Conservation (phyloP, 257 asterid genomes). For the Linderniella brevidens region DNA sequence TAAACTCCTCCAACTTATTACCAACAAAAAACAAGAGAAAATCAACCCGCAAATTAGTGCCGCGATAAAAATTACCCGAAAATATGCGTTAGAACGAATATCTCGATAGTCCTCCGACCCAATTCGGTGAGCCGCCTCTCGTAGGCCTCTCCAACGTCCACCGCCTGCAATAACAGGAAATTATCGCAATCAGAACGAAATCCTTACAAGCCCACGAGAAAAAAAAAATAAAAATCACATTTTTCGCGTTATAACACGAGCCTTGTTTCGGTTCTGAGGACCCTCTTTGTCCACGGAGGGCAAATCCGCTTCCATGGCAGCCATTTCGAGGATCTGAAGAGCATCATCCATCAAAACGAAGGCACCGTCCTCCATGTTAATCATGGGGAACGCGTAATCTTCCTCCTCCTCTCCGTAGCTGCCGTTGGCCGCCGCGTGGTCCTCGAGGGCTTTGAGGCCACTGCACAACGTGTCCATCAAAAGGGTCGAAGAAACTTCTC, state of each 20-base stretch:
- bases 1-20: neutral
- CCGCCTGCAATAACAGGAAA: slow-evolving; percentile 32
- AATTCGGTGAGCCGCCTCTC: slow-evolving; percentile 67
- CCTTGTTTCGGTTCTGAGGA: slow-evolving; percentile 92
- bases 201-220: no score
- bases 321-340: slow-evolving; percentile 65
- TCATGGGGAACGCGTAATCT: slow-evolving; percentile 44
- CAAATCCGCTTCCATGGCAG: slow-evolving; percentile 73
- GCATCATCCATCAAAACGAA: slow-evolving; percentile 81
- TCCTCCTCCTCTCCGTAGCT: slow-evolving; percentile 33
- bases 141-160: slow-evolving; percentile 49
- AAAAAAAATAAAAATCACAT: neutral
- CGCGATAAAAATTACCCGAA: slow-evolving; percentile 39
- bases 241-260: slow-evolving; percentile 10
- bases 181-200: no score
- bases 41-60: neutral
- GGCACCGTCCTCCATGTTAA: slow-evolving; percentile 47
- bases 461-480: slow-evolving; percentile 92
- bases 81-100: slow-evolving; percentile 64
- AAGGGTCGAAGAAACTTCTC: slow-evolving; percentile 93
- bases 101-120: slow-evolving; percentile 92
- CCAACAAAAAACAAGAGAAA: neutral
- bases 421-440: slow-evolving; percentile 54
- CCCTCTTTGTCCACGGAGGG: slow-evolving; percentile 94
- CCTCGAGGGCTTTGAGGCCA: slow-evolving; percentile 87